These are phyloP conservation scores for Cyphellophora europaea DNA, from an alignment of 2,329 filamentous ascomycete genomes.

Conservation along the genomic window DNA sequence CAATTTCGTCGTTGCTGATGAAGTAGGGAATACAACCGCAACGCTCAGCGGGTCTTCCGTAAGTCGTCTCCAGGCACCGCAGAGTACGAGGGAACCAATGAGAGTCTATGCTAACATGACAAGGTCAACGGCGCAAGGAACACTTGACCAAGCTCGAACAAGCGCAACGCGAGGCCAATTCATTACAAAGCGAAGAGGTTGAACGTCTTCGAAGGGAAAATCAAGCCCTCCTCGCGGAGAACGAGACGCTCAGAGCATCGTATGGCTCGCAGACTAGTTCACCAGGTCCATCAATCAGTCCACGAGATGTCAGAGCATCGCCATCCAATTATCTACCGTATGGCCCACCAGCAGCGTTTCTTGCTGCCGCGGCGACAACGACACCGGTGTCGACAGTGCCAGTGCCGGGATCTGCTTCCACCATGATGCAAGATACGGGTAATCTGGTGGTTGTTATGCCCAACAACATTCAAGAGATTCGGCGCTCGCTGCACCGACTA, in stretches of 20 bases:
- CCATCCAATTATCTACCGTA: conserved; percentile 15
- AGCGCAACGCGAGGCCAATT: conserved; percentile 30
- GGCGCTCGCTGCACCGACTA: conserved; percentile 24
- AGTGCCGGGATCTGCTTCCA: conserved; percentile 7
- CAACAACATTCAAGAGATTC: conserved; percentile 27
- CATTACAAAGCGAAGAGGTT: conserved; percentile 31
- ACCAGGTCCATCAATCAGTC: conserved; percentile 15
- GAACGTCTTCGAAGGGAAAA: conserved; percentile 31
- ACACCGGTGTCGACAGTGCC: conserved; percentile 5
- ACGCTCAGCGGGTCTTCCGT: conserved; percentile 37
- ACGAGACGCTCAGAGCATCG: conserved; percentile 27
- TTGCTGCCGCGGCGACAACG: conserved; percentile 7
- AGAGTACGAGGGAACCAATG: not conserved
- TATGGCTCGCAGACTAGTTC: conserved; percentile 25
- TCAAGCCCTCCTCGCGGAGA: conserved; percentile 30
- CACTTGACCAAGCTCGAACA: conserved; percentile 35
- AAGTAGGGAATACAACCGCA: conserved; percentile 28
- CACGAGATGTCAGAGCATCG: conserved; percentile 18
- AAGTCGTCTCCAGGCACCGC: conserved; percentile 17
- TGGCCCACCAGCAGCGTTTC: conserved; percentile 10
- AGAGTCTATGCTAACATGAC: not conserved
- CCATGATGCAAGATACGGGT: conserved; percentile 11
- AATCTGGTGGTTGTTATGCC: conserved; percentile 22
- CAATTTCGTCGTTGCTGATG: too few species aligned
- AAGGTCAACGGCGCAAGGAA: conserved; percentile 35